Conservation (phyloP, 2,329 filamentous ascomycete genomes). For the Trichoderma brevicompactum region DNA sequence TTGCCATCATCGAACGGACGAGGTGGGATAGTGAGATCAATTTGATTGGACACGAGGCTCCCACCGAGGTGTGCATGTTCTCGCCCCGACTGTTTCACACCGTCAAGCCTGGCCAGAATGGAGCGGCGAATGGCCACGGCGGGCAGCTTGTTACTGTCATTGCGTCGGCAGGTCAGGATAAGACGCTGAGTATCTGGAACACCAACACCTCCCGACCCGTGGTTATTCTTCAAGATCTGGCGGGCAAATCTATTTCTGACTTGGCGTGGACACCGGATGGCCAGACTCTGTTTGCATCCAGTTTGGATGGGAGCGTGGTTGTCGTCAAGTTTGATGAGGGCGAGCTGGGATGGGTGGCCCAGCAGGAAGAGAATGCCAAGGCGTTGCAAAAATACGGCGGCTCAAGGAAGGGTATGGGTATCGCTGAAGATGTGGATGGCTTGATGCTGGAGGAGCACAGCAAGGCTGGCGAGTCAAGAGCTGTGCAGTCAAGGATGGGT, state of each 20-base stretch:
- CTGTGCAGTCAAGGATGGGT: constrained; percentile 93
- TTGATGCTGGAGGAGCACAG: constrained; percentile 86
- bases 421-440: constrained; percentile 88
- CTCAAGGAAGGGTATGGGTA: constrained; percentile 83
- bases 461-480: constrained; percentile 86
- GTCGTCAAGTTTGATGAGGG: constrained; percentile 80
- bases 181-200: constrained; percentile 96
- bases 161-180: constrained; percentile 95
- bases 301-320: constrained; percentile 87
- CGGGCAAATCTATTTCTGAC: constrained; percentile 91
- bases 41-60: constrained; percentile 93
- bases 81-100: constrained; percentile 87
- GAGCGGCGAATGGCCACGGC: constrained; percentile 48
- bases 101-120: constrained; percentile 63
- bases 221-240: constrained; percentile 85
- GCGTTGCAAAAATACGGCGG: constrained; percentile 91
- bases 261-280: constrained; percentile 93
- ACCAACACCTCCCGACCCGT: constrained; percentile 92
- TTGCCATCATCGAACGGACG: constrained; percentile 91
- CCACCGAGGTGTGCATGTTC: constrained; percentile 96
- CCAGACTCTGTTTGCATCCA: constrained; percentile 81
- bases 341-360: constrained; percentile 87
- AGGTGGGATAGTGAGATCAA: constrained; percentile 97
- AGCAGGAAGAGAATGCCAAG: constrained; percentile 87
- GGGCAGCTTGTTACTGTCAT: constrained; percentile 81